Percentiles rank a stretch among this genome's conserved stretches.
phyloP scores from a whole-genome alignment of 768 basidiomycete genomes.

The Hemileccinum impolitum region DNA sequence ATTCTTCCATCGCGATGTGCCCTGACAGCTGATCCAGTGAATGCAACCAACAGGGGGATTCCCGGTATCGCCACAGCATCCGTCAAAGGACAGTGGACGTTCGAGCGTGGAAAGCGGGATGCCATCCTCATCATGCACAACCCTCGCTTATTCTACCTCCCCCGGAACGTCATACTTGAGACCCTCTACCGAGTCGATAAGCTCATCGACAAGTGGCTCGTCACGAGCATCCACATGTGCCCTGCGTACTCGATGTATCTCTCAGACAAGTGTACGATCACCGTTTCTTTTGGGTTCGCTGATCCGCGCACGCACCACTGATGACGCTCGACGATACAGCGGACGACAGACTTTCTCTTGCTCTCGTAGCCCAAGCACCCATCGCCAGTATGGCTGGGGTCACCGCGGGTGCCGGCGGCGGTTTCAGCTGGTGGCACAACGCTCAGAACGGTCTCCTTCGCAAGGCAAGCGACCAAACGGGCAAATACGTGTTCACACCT shows the following conservation, averaged over 20 bases:
- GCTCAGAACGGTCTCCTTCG: conserved; percentile 18
- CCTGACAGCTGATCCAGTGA: neutral
- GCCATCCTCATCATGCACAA: conserved; percentile 32
- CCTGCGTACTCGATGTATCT: conserved; percentile 34
- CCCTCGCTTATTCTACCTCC: conserved; percentile 24
- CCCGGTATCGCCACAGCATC: conserved; percentile 22
- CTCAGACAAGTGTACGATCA: conserved; percentile 23
- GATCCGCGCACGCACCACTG: neutral
- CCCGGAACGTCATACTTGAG: conserved; percentile 20
- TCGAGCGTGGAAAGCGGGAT: conserved; percentile 25
- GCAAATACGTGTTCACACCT: conserved; percentile 19
- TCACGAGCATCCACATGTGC: conserved; percentile 32
- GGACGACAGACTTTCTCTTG: conserved; percentile 23
- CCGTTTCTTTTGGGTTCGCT: neutral
- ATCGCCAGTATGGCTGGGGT: neutral
- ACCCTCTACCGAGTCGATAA: conserved; percentile 24
- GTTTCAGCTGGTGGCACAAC: conserved; percentile 17
- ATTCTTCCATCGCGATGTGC: neutral
- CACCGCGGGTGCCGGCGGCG: neutral
- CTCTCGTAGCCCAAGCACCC: conserved; percentile 14
- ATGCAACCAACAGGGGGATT: conserved; percentile 2
- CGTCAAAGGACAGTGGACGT: conserved; percentile 33
- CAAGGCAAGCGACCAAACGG: conserved; percentile 15
- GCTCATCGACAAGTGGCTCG: conserved; percentile 29
- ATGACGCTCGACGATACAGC: conserved; percentile 7